phyloP scores from a whole-genome alignment of 352 stramenopile species.

The Globisporangium ultimum region DNA sequence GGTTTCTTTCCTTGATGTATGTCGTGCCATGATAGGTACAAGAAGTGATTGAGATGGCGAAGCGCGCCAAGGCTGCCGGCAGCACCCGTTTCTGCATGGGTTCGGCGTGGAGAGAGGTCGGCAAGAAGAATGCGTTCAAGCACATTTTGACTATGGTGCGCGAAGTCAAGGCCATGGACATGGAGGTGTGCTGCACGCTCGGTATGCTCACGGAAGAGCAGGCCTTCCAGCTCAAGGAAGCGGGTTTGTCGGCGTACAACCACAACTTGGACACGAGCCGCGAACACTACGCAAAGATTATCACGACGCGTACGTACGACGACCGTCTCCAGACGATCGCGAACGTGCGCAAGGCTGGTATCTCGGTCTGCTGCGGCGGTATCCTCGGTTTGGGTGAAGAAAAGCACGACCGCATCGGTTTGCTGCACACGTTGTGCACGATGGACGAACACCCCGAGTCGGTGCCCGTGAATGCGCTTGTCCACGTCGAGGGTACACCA shows the following conservation, averaged over 20 bases:
- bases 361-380: constrained; percentile 97
- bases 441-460: constrained; percentile 96
- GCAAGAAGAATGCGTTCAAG: constrained; percentile 98
- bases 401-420: constrained; percentile 91
- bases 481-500: constrained; percentile 94
- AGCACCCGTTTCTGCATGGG: constrained; percentile 99
- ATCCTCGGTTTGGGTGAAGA: constrained; percentile 96
- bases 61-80: constrained; percentile 93
- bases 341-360: constrained; percentile 96
- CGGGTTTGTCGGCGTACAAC: constrained; percentile 97
- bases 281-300: constrained; percentile 97
- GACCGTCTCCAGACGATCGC: constrained; percentile 95
- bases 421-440: constrained; percentile 95
- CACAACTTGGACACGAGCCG: constrained; percentile 98
- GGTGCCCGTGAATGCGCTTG: constrained; percentile 96
- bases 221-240: constrained; percentile 95
- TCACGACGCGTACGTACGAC: constrained; percentile 95
- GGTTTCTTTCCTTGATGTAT: not conserved
- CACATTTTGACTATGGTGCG: constrained; percentile 97
- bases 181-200: constrained; percentile 96
- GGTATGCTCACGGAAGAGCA: constrained; percentile 97
- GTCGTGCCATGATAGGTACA: constrained; percentile 49
- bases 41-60: constrained; percentile 95
- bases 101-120: constrained; percentile 96
- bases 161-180: constrained; percentile 89